A percentile compares a stretch with the other conserved stretches of the same genome.
phyloP scores from a whole-genome alignment of 805 yeast species.

The Candida fluviatilis region DNA sequence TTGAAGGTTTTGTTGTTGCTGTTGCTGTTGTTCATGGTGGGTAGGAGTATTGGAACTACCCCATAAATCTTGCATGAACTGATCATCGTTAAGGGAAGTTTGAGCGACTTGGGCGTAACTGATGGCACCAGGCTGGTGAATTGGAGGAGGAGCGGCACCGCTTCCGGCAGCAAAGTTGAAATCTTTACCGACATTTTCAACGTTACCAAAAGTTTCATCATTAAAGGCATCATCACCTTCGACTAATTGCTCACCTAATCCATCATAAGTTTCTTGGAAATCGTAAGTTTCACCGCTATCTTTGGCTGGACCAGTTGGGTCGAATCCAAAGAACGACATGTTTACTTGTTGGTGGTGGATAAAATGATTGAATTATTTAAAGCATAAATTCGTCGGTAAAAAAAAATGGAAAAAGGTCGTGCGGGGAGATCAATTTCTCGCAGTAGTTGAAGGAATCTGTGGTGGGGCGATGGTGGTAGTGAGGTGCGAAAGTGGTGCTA shows the following conservation, averaged over 20 bases:
- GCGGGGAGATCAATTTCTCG: not conserved
- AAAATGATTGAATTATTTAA: too few species aligned
- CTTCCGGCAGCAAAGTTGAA: conserved; percentile 54
- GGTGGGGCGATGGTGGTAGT: too few species aligned
- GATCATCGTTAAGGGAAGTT: conserved; percentile 35
- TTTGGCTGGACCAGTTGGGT: conserved; percentile 40
- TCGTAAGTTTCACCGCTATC: conserved; percentile 44
- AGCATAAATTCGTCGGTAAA: not conserved
- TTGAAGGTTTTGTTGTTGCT: conserved; percentile 11
- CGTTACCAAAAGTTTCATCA: conserved; percentile 71
- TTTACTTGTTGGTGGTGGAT: not conserved
- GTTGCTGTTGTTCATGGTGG: conserved; percentile 20
- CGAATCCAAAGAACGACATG: conserved; percentile 70
- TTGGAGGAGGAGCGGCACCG: conserved; percentile 12
- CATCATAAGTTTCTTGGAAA: conserved; percentile 82
- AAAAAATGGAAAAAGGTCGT: not conserved
- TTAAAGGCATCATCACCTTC: conserved; percentile 78
- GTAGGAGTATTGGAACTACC: conserved; percentile 32
- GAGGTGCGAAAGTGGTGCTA: too few species aligned
- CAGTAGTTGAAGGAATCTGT: too few species aligned
- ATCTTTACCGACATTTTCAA: conserved; percentile 51
- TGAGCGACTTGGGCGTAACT: conserved; percentile 43
- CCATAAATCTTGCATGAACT: conserved; percentile 44
- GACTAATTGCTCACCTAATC: conserved; percentile 60
- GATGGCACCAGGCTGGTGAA: conserved; percentile 15